These are phyloP conservation scores for Trichomonascaceae sp. DNA, from an alignment of 1,139 yeast species.

Conservation along the genomic window DNA sequence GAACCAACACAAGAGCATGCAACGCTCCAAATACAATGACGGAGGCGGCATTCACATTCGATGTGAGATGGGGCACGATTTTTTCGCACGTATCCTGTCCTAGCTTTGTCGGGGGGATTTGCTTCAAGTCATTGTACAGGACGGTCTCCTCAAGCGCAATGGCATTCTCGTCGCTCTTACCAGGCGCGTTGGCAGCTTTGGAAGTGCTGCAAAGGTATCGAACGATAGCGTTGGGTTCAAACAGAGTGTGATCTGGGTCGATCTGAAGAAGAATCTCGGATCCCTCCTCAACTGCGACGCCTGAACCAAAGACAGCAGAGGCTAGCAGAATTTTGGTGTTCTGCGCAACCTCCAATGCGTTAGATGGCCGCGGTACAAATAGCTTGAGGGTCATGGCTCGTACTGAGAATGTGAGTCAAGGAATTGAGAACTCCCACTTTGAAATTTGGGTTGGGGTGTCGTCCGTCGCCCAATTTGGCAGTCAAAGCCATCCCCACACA, in stretches of 20 bases:
- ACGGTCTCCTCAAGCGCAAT: slow-evolving; percentile 15
- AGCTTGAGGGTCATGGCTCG: slow-evolving; percentile 8
- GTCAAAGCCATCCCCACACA: too few species aligned
- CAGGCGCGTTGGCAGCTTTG: slow-evolving; percentile 12
- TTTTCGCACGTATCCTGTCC: slow-evolving; percentile 10
- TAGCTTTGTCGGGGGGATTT: slow-evolving; percentile 14
- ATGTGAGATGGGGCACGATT: slow-evolving; percentile 7
- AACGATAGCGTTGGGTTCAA: slow-evolving; percentile 76
- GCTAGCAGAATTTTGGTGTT: slow-evolving; percentile 15
- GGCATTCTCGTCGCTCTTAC: slow-evolving; percentile 16
- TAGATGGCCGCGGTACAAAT: slow-evolving; percentile 12
- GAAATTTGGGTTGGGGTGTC: too few species aligned
- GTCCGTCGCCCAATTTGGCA: too few species aligned
- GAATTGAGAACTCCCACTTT: too few species aligned
- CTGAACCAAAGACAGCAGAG: slow-evolving; percentile 9
- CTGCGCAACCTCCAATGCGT: slow-evolving; percentile 12
- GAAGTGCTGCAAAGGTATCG: slow-evolving; percentile 24
- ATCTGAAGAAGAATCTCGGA: slow-evolving; percentile 5
- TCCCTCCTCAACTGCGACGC: slow-evolving; percentile 1
- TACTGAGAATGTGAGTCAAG: background rate
- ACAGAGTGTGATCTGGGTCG: slow-evolving; percentile 23
- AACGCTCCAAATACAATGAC: slow-evolving; percentile 19
- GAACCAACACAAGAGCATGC: slow-evolving; percentile 19
- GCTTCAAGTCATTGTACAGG: slow-evolving; percentile 16
- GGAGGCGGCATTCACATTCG: slow-evolving; percentile 14